These are phyloP conservation scores for Nitzschia inconspicua DNA, from an alignment of 108 stramenopile genomes.

Conservation along the genomic window DNA sequence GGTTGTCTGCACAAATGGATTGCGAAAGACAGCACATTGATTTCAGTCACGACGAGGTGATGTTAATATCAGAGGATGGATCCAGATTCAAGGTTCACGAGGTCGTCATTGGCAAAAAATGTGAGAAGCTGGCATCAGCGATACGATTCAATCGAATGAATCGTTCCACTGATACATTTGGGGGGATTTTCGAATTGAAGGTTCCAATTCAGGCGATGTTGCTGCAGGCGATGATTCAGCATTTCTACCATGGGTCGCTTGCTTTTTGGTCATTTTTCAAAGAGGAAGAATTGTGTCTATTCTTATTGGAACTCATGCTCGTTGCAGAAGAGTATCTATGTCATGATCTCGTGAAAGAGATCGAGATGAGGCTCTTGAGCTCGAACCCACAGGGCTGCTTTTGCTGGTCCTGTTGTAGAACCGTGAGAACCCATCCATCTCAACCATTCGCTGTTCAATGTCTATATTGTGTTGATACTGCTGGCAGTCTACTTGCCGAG, in stretches of 20 bases:
- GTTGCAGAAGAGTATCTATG: slow-evolving; percentile 75
- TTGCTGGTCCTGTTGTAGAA: slow-evolving; percentile 36
- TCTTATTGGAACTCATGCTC: slow-evolving; percentile 60
- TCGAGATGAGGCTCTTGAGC: slow-evolving; percentile 63
- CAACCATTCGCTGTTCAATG: slow-evolving; percentile 1
- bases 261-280: slow-evolving; percentile 23
- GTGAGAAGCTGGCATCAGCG: slow-evolving; percentile 72
- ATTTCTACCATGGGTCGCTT: slow-evolving; percentile 75
- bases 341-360: slow-evolving; percentile 59
- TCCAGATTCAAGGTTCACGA: slow-evolving; percentile 44
- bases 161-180: not conserved
- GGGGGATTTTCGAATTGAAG: slow-evolving; percentile 2
- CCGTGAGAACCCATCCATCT: not conserved
- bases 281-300: slow-evolving; percentile 24
- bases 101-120: slow-evolving; percentile 49
- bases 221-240: slow-evolving; percentile 45
- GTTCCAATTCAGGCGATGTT: slow-evolving; percentile 38
- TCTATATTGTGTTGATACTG: slow-evolving; percentile 15
- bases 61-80: slow-evolving; percentile 30
- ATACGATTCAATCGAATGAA: slow-evolving; percentile 60
- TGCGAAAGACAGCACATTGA: not conserved
- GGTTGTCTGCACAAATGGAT: not conserved
- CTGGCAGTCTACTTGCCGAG: slow-evolving; percentile 1
- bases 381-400: slow-evolving; percentile 6
- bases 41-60: not conserved